phyloP scores from a whole-genome alignment of 495 filamentous ascomycete species.

The Lepraria neglecta region DNA sequence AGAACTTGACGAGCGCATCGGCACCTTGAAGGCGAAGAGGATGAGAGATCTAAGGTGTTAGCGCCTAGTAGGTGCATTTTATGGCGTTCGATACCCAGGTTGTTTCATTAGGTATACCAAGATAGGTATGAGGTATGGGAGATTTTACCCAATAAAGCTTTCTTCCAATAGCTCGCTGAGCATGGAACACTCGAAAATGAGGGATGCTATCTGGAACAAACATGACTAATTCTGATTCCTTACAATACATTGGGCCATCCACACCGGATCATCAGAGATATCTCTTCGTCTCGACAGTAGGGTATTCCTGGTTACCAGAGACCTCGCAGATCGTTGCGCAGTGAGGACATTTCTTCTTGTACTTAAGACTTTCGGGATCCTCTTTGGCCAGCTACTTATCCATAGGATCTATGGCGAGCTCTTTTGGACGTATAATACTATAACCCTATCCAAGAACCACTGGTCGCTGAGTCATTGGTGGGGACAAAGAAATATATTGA shows the following conservation, averaged over 20 bases:
- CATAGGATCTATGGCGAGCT: neutral
- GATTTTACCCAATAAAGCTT: no score
- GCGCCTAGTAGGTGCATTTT: neutral
- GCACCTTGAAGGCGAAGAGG: slow-evolving; percentile 4
- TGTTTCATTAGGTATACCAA: neutral
- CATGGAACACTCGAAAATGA: no score
- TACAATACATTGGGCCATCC: neutral
- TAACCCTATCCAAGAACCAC: neutral
- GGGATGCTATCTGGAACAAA: no score
- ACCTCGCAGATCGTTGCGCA: neutral
- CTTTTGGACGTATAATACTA: neutral
- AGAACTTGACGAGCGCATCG: slow-evolving; percentile 17
- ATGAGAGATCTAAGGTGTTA: neutral
- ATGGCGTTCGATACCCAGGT: slow-evolving; percentile 20
- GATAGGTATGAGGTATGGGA: no score
- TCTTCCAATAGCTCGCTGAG: no score
- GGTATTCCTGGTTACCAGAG: neutral
- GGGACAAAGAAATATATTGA: neutral
- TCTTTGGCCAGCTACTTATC: neutral
- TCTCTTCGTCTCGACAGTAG: neutral
- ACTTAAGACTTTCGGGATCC: neutral
- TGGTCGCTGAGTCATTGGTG: neutral
- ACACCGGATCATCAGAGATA: neutral
- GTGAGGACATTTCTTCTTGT: neutral
- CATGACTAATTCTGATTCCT: neutral